A percentile compares a stretch with the other conserved stretches of the same genome.
These are phyloP conservation scores for Yamadazyma buinensis DNA, from an alignment of 1,139 yeast genomes.

Conservation along the genomic window DNA sequence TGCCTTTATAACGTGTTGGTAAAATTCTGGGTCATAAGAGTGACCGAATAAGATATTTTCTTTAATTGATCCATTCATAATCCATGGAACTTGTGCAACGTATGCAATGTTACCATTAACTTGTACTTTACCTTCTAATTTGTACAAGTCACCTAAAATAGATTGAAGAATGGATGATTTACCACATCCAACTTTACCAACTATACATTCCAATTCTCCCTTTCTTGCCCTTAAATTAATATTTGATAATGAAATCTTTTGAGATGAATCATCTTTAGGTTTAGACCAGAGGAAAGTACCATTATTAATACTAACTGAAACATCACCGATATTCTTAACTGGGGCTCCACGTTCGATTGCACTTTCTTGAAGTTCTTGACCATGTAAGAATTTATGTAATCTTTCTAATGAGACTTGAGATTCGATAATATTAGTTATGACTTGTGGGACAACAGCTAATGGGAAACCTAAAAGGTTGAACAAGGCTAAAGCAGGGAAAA, in stretches of 20 bases:
- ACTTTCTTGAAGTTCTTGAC: conserved; percentile 78
- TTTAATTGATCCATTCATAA: conserved; percentile 87
- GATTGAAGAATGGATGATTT: conserved; percentile 86
- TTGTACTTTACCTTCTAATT: conserved; percentile 68
- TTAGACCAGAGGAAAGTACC: conserved; percentile 91
- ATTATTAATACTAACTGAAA: conserved; percentile 60
- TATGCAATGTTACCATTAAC: conserved; percentile 83
- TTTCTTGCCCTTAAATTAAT: conserved; percentile 68
- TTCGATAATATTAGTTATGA: conserved; percentile 80
- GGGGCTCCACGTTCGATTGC: conserved; percentile 63
- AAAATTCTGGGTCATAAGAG: conserved; percentile 74
- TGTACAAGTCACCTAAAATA: conserved; percentile 79
- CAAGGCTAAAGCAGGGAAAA: conserved; percentile 89
- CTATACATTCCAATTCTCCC: conserved; percentile 82
- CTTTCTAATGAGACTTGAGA: conserved; percentile 85
- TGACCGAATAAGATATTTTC: conserved; percentile 91
- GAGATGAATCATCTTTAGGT: conserved; percentile 49
- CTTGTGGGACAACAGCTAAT: conserved; percentile 89
- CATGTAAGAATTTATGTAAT: conserved; percentile 65
- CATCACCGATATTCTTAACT: conserved; percentile 56
- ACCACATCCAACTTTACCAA: conserved; percentile 92
- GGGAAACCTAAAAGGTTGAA: conserved; percentile 89
- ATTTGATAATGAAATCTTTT: conserved; percentile 72
- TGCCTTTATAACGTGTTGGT: conserved; percentile 75
- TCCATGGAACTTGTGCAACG: conserved; percentile 91